phyloP scores from a whole-genome alignment of 2,329 filamentous ascomycete species.

The Epichloe uncinata region DNA sequence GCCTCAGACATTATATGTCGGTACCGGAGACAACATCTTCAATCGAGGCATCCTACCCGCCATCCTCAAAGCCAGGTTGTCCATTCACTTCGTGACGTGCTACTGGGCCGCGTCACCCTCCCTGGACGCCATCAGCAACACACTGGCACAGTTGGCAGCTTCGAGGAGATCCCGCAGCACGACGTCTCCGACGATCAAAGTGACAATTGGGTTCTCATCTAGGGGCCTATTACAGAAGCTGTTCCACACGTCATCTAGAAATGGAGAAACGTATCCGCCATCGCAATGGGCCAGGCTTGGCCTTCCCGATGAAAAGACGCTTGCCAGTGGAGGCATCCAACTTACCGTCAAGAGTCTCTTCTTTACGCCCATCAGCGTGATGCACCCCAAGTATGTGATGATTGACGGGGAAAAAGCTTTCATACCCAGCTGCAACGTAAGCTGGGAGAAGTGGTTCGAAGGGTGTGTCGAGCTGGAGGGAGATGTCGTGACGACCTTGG shows the following conservation, averaged over 20 bases:
- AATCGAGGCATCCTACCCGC: slow-evolving; percentile 44
- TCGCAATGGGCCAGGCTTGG: slow-evolving; percentile 51
- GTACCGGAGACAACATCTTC: slow-evolving; percentile 45
- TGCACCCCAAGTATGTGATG: slow-evolving; percentile 75
- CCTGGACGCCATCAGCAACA: slow-evolving; percentile 41
- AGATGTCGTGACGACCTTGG: slow-evolving; percentile 44
- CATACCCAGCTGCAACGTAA: slow-evolving; percentile 71
- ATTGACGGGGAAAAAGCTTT: slow-evolving; percentile 55
- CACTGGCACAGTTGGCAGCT: slow-evolving; percentile 46
- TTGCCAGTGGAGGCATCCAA: slow-evolving; percentile 48
- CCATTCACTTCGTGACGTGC: slow-evolving; percentile 67
- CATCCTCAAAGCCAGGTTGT: slow-evolving; percentile 44
- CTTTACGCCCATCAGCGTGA: slow-evolving; percentile 68
- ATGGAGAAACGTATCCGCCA: slow-evolving; percentile 48
- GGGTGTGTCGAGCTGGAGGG: slow-evolving; percentile 57
- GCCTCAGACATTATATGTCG: slow-evolving; percentile 36
- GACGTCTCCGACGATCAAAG: slow-evolving; percentile 29
- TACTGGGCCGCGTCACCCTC: slow-evolving; percentile 64
- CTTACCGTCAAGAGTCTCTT: slow-evolving; percentile 66
- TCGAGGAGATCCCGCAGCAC: slow-evolving; percentile 16
- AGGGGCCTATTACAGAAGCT: slow-evolving; percentile 60
- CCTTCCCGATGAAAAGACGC: slow-evolving; percentile 39
- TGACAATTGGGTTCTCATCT: slow-evolving; percentile 68
- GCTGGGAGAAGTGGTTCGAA: slow-evolving; percentile 82
- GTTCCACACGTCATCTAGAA: slow-evolving; percentile 50